A percentile compares a stretch with the other conserved stretches of the same genome.
Evolutionary conservation across 2,329 filamentous ascomycete genomes (phyloP).

Genomic region (Epicoccum sorghinum): DNA sequence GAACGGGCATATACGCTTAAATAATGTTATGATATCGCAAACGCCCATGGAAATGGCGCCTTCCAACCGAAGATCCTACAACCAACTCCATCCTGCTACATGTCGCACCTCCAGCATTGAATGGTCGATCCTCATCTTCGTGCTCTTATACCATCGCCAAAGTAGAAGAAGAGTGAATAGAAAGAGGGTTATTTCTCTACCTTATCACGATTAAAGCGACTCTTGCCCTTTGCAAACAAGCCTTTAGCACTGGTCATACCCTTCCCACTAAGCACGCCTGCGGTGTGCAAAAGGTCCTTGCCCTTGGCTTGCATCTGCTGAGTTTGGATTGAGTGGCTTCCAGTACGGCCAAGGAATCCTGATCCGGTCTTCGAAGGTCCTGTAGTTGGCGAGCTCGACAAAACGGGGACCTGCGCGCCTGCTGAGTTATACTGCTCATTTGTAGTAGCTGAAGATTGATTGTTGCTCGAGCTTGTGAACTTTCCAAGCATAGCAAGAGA

Average conservation of each 20-base stretch:
- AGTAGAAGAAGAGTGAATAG: constrained; percentile 10
- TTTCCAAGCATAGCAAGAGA: constrained; percentile 48
- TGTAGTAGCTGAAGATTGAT: constrained; percentile 23
- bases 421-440: constrained; percentile 27
- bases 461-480: constrained; percentile 31
- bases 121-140: not conserved
- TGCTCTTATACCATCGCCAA: no score
- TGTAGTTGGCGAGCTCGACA: constrained; percentile 28
- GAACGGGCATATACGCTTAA: constrained; percentile 25
- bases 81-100: constrained; percentile 20
- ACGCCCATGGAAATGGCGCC: constrained; percentile 28
- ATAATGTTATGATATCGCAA: constrained; percentile 24
- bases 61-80: constrained; percentile 18
- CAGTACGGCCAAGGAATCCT: constrained; percentile 28
- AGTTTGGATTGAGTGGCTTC: constrained; percentile 30
- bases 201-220: constrained; percentile 81
- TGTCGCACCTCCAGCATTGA: constrained; percentile 17
- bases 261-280: constrained; percentile 72
- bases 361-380: constrained; percentile 23
- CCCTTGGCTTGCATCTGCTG: constrained; percentile 73
- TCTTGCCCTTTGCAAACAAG: constrained; percentile 87
- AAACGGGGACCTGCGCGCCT: constrained; percentile 36
- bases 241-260: constrained; percentile 85
- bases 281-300: constrained; percentile 86
- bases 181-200: constrained; percentile 75